phyloP scores from a whole-genome alignment of 768 basidiomycete genomes.

The Tulasnella sp. region DNA sequence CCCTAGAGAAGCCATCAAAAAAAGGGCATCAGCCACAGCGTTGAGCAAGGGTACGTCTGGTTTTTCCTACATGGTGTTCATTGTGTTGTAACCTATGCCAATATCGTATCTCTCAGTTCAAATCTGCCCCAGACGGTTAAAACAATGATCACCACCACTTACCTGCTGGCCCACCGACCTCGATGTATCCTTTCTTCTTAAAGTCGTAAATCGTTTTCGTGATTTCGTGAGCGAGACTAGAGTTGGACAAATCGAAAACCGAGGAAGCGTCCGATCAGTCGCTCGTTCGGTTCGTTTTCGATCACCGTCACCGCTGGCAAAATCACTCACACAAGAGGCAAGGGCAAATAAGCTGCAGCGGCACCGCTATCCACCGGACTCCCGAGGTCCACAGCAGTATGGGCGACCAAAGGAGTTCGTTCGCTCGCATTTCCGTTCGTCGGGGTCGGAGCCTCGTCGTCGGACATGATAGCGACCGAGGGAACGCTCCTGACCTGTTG shows the following conservation, averaged over 20 bases:
- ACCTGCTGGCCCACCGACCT: conserved; percentile 88
- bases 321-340: conserved; percentile 76
- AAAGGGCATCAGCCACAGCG: not conserved
- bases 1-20: conserved; percentile 39
- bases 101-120: not conserved
- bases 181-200: conserved; percentile 74
- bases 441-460: not conserved
- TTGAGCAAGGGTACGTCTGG: too few relatives aligned
- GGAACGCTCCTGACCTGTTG: not conserved
- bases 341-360: conserved; percentile 54
- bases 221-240: conserved; percentile 79
- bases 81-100: conserved; percentile 62
- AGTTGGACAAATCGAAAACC: not conserved
- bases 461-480: not conserved
- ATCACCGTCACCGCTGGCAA: conserved; percentile 26
- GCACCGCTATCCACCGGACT: not conserved
- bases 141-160: conserved; percentile 32
- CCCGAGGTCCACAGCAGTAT: conserved; percentile 51
- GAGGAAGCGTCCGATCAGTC: not conserved
- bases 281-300: too few relatives aligned
- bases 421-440: not conserved
- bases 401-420: conserved; percentile 23
- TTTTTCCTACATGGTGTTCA: conserved; percentile 56
- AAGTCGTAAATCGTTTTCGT: conserved; percentile 64
- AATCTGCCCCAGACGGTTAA: not conserved